Evolutionary conservation across 1,139 yeast species (phyloP).

Genomic region (Blastobotrys serpentis): DNA sequence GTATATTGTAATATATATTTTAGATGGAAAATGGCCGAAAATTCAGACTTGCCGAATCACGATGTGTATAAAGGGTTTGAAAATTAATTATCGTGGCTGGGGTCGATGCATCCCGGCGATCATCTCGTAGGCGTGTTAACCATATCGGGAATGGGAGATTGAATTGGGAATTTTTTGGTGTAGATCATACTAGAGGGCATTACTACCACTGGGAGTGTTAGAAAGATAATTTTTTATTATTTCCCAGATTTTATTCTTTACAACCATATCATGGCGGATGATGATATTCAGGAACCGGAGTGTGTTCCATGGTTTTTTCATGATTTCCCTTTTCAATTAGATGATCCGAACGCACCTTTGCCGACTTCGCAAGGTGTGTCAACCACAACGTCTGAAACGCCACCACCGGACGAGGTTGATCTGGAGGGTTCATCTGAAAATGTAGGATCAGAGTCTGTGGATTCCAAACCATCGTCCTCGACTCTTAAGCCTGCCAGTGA

Average conservation of each 20-base stretch:
- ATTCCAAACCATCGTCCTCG: not conserved
- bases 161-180: not conserved
- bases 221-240: not conserved
- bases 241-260: not conserved
- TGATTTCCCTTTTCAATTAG: constrained; percentile 39
- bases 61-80: not conserved
- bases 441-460: too few species aligned
- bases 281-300: constrained; percentile 17
- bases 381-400: not conserved
- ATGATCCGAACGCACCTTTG: constrained; percentile 41
- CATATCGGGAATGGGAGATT: not conserved
- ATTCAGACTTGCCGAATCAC: not conserved
- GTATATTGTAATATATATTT: constrained; percentile 3
- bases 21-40: not conserved
- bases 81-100: not conserved
- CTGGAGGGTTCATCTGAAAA: too few species aligned
- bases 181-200: not conserved
- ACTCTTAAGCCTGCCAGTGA: not conserved
- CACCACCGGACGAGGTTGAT: constrained; percentile 8
- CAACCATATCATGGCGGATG: not conserved
- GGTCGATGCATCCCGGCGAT: too few species aligned
- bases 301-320: constrained; percentile 40
- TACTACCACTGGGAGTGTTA: not conserved
- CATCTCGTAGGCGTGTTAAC: too few species aligned
- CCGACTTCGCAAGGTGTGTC: constrained; percentile 24